These are phyloP conservation scores for Hordeum vulgare DNA, from an alignment of 176 grass and related monocot species.

Conservation along the genomic window MorexV3_pseudomolecules_assembly NC_058523.1:557416907-557417406, in stretches of 20 bases:
- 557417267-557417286: not conserved
- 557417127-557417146: not conserved
- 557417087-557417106: not conserved
- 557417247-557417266: not conserved
- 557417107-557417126: not conserved
- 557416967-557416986: not conserved
- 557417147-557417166: not conserved
- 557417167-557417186: no score
- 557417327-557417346: not conserved
- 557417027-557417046: not conserved
- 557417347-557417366: not conserved
- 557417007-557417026: not conserved
- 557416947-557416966: not conserved
- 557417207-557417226: no score
- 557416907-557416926: conserved; percentile 83
- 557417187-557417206: no score
- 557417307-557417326: not conserved
- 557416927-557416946: conserved; percentile 59
- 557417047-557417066: not conserved
- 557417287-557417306: not conserved
- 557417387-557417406: conserved; percentile 87
- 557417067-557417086: not conserved
- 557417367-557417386: conserved; percentile 50
- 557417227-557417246: not conserved
- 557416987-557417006: not conserved